Conservation (phyloP, 345 rosid genomes). For the Trapa incisa region DNA sequence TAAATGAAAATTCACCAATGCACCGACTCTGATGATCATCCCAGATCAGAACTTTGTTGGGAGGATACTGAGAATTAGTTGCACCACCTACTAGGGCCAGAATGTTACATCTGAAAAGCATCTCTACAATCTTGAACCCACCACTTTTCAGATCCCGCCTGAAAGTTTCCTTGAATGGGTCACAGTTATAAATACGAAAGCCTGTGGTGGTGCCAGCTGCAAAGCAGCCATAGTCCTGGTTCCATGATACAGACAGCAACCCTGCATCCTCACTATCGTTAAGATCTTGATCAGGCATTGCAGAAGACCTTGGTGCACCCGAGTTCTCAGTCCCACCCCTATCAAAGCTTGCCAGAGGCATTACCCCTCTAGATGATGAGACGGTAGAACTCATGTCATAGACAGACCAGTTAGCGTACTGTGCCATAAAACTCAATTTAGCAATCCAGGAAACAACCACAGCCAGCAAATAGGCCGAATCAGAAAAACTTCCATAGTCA, state of each 20-base stretch:
- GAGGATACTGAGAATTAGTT: slow-evolving; percentile 64
- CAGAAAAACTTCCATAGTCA: background rate
- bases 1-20: slow-evolving; percentile 70
- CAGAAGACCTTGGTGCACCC: slow-evolving; percentile 20
- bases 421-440: slow-evolving; percentile 1
- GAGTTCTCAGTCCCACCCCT: slow-evolving; percentile 19
- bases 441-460: no score
- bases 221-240: slow-evolving; percentile 79
- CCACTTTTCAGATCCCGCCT: slow-evolving; percentile 53
- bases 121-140: slow-evolving; percentile 77
- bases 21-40: slow-evolving; percentile 83
- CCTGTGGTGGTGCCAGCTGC: slow-evolving; percentile 68
- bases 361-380: slow-evolving; percentile 23
- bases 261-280: slow-evolving; percentile 31
- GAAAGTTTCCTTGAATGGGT: slow-evolving; percentile 75
- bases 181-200: slow-evolving; percentile 65
- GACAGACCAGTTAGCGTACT: slow-evolving; percentile 15
- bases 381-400: slow-evolving; percentile 38
- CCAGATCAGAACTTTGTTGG: slow-evolving; percentile 79
- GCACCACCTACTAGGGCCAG: slow-evolving; percentile 72
- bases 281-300: slow-evolving; percentile 20
- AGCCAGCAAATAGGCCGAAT: background rate
- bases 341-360: slow-evolving; percentile 19
- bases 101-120: slow-evolving; percentile 83
- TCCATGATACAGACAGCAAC: slow-evolving; percentile 70